Conservation (phyloP, 163 green algal species). For the Chlamydomonas reinhardtii region DNA sequence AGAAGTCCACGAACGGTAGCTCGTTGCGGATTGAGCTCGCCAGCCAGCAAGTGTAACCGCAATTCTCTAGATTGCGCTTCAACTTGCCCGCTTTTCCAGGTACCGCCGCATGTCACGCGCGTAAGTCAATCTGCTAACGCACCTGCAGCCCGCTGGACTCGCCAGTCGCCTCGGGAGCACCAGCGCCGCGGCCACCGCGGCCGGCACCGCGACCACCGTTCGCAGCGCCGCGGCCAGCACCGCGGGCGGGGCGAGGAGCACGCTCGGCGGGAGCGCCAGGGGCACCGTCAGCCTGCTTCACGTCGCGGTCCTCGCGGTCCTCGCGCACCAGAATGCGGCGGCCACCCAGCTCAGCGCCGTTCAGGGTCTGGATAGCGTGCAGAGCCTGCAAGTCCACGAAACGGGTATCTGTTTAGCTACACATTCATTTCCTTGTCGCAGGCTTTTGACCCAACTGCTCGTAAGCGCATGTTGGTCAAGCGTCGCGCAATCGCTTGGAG, state of each 20-base stretch:
- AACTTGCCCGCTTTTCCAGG: too few relatives aligned
- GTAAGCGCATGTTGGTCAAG: too few relatives aligned
- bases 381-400: slow-evolving; percentile 73
- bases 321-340: slow-evolving; percentile 92
- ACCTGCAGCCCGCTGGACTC: slow-evolving; percentile 76
- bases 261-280: neutral
- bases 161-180: slow-evolving; percentile 49
- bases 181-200: slow-evolving; percentile 44
- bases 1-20: too few relatives aligned
- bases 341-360: slow-evolving; percentile 89
- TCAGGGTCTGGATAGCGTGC: slow-evolving; percentile 87
- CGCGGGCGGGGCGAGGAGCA: slow-evolving; percentile 9
- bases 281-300: slow-evolving; percentile 78
- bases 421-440: neutral
- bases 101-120: too few relatives aligned
- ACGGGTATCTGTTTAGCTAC: neutral
- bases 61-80: too few relatives aligned
- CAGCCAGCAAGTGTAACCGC: too few relatives aligned
- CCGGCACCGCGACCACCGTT: slow-evolving; percentile 43
- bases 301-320: slow-evolving; percentile 95
- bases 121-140: too few relatives aligned
- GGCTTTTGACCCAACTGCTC: too few relatives aligned
- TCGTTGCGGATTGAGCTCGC: too few relatives aligned
- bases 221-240: slow-evolving; percentile 27
- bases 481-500: too few relatives aligned